Conservation (phyloP, 2,329 filamentous ascomycete genomes). For the Colletotrichum limetticola region DNA sequence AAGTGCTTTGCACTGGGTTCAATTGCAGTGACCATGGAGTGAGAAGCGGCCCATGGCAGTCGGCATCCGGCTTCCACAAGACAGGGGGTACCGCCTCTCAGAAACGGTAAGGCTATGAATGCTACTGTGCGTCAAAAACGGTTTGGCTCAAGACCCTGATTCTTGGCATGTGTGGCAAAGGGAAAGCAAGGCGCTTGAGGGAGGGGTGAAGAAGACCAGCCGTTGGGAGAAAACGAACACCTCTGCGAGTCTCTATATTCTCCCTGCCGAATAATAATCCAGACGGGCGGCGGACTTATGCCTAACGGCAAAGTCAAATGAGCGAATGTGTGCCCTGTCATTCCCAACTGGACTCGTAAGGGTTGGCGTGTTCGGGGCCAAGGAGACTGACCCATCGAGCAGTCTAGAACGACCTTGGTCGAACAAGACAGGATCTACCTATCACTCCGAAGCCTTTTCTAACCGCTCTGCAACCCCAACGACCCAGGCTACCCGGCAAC, state of each 20-base stretch:
- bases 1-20: not conserved
- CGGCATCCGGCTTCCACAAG: not conserved
- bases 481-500: not conserved
- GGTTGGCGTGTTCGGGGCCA: not conserved
- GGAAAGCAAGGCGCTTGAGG: not conserved
- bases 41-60: too few relatives aligned
- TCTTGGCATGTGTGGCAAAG: not conserved
- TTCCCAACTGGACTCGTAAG: not conserved
- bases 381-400: not conserved
- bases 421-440: not conserved
- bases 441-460: not conserved
- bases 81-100: not conserved
- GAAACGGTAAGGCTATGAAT: not conserved
- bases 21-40: too few relatives aligned
- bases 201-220: not conserved
- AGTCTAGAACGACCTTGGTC: not conserved
- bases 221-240: not conserved
- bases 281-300: not conserved
- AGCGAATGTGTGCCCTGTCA: not conserved
- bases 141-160: slow-evolving; percentile 5
- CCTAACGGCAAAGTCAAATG: not conserved
- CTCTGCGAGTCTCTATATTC: not conserved
- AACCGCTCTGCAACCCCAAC: not conserved
- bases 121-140: not conserved
- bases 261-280: not conserved